Conservation (phyloP, 192 early-diverging fungal genomes). For the Backusella psychrophila region DNA sequence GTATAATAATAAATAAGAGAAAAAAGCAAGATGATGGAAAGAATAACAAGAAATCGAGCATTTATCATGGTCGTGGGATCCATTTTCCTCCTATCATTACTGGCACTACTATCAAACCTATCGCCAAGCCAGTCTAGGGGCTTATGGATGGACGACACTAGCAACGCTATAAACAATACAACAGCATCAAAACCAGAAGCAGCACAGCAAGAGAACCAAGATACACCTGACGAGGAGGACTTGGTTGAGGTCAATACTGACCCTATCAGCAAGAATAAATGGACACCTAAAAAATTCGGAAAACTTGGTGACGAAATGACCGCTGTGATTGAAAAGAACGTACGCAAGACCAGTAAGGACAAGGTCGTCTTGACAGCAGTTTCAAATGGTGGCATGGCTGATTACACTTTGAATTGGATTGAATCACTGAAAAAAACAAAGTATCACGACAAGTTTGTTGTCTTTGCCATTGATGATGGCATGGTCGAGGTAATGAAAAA, state of each 20-base stretch:
- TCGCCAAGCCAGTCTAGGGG: not conserved
- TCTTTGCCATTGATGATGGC: slow-evolving; percentile 37
- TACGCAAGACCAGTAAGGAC: not conserved
- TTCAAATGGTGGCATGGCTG: slow-evolving; percentile 35
- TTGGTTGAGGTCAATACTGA: slow-evolving; percentile 10
- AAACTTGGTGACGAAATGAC: not conserved
- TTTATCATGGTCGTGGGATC: not conserved
- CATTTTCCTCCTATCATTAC: slow-evolving; percentile 4
- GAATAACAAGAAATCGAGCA: not conserved
- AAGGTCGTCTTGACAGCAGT: slow-evolving; percentile 35
- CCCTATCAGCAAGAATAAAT: slow-evolving; percentile 1
- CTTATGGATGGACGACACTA: not conserved
- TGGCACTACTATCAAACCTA: slow-evolving; percentile 5
- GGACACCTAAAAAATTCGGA: slow-evolving; percentile 7
- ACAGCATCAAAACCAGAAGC: not conserved
- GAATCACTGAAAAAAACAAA: slow-evolving; percentile 29
- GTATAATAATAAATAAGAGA: not conserved
- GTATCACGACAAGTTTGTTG: slow-evolving; percentile 25
- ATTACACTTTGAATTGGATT: slow-evolving; percentile 44
- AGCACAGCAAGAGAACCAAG: not conserved
- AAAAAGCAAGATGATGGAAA: slow-evolving; percentile 7
- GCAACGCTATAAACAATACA: not conserved
- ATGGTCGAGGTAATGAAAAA: slow-evolving; percentile 27
- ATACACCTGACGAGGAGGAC: slow-evolving; percentile 11
- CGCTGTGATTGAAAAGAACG: not conserved